Percentiles rank a stretch among this genome's conserved stretches.
These are phyloP conservation scores for Aureobasidium mangrovei DNA, from an alignment of 2,329 filamentous ascomycete genomes.

Conservation along the genomic window DNA sequence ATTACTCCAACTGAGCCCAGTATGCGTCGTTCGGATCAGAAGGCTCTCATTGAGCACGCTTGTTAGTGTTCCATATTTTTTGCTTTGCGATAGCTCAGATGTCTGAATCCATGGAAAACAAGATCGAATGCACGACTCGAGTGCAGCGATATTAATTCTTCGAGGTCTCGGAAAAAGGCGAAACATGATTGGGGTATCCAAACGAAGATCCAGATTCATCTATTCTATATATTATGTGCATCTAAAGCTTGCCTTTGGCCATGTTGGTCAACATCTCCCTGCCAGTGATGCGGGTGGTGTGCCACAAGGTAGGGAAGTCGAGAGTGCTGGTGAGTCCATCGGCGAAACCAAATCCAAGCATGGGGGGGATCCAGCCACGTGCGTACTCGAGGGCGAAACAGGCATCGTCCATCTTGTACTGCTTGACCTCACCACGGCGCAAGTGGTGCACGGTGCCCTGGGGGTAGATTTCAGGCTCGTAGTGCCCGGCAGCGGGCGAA, in stretches of 20 bases:
- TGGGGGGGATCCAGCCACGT: conserved; percentile 82
- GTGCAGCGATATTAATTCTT: background rate
- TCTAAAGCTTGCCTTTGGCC: conserved; percentile 50
- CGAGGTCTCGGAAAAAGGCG: background rate
- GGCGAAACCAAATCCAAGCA: conserved; percentile 84
- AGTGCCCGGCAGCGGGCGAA: conserved; percentile 49
- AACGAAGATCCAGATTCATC: background rate
- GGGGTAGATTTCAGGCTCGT: conserved; percentile 60
- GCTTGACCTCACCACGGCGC: conserved; percentile 61
- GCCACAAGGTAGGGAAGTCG: conserved; percentile 77
- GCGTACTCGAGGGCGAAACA: conserved; percentile 82
- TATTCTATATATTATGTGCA: background rate
- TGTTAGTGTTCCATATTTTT: no score
- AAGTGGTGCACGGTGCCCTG: conserved; percentile 65
- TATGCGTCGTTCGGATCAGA: no score
- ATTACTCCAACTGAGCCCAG: no score
- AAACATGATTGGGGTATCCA: background rate
- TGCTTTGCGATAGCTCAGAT: no score
- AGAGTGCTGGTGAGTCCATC: conserved; percentile 73
- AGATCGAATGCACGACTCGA: no score
- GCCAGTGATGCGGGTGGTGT: conserved; percentile 64
- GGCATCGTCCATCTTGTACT: conserved; percentile 69
- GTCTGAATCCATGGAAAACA: no score
- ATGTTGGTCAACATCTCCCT: conserved; percentile 69
- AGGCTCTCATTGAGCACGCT: no score